Evolutionary conservation across 2,329 filamentous ascomycete genomes (phyloP).

Genomic region (Fusarium nygamai): DNA sequence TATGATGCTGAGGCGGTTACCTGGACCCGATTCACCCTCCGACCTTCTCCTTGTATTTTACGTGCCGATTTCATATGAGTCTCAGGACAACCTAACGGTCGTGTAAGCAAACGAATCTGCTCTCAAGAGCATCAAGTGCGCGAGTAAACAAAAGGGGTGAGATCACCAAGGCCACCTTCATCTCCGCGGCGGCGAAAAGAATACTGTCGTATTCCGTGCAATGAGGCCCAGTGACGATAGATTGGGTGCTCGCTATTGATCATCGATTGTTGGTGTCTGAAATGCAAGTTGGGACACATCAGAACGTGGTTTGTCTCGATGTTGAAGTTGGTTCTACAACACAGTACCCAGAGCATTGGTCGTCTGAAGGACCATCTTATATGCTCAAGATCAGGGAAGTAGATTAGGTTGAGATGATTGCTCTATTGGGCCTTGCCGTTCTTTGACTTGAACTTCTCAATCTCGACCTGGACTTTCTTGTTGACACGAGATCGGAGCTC

Average conservation of each 20-base stretch:
- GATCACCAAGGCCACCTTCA: constrained; percentile 9
- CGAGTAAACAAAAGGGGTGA: constrained; percentile 19
- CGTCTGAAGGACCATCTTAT: background rate
- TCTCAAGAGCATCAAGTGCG: constrained; percentile 25
- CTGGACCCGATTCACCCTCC: constrained; percentile 11
- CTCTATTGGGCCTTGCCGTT: constrained; percentile 62
- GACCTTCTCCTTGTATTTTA: constrained; percentile 14
- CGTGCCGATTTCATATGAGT: constrained; percentile 29
- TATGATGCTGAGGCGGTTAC: constrained; percentile 10
- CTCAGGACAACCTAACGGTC: constrained; percentile 13
- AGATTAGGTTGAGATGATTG: constrained; percentile 14
- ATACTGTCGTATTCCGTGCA: background rate
- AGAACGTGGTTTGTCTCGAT: background rate
- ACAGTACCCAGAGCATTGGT: background rate
- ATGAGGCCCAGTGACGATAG: background rate
- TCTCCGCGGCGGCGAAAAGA: background rate
- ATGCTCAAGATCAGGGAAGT: background rate
- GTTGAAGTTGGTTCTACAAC: background rate
- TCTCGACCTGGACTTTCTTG: constrained; percentile 77
- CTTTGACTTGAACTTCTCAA: constrained; percentile 75
- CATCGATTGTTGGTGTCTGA: background rate
- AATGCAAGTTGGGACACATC: background rate
- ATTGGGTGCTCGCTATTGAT: background rate
- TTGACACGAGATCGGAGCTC: constrained; percentile 86
- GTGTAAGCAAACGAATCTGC: constrained; percentile 28